Percentiles rank a stretch among this genome's conserved stretches.
Evolutionary conservation across 768 basidiomycete species (phyloP).

Genomic region (Cubamyces sp.): DNA sequence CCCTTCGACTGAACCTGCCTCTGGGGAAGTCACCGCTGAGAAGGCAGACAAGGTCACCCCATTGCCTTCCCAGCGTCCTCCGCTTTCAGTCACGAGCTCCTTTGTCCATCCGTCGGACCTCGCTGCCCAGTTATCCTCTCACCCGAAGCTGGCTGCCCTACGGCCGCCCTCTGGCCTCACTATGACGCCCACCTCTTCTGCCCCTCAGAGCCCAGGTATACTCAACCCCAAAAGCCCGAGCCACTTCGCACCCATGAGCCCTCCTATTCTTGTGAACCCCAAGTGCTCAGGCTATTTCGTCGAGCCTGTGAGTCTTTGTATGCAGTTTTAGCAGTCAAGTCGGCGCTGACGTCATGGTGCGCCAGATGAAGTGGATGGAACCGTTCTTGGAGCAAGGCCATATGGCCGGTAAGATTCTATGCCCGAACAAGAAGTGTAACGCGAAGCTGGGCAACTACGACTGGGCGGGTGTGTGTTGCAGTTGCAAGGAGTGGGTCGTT

Average conservation of each 20-base stretch:
- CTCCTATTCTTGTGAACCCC: conserved; percentile 73
- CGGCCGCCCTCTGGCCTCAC: conserved; percentile 37
- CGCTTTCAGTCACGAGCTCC: conserved; percentile 28
- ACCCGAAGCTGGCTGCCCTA: conserved; percentile 54
- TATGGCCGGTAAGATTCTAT: conserved; percentile 85
- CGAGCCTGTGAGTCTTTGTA: conserved; percentile 76
- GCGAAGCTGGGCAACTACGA: conserved; percentile 95
- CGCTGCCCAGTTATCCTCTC: conserved; percentile 48
- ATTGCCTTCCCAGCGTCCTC: conserved; percentile 17
- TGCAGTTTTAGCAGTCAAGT: too few relatives aligned
- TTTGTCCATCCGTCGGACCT: conserved; percentile 42
- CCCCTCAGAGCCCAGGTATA: conserved; percentile 27
- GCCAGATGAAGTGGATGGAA: conserved; percentile 94
- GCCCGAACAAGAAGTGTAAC: conserved; percentile 89
- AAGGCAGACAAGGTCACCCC: conserved; percentile 17
- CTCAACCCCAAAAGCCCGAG: conserved; percentile 9
- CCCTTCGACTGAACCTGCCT: neutral
- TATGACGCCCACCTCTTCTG: conserved; percentile 34
- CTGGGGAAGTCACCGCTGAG: neutral
- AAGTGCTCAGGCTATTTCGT: conserved; percentile 97
- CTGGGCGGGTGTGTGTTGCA: conserved; percentile 94
- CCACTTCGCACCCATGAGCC: conserved; percentile 40
- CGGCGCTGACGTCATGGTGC: neutral
- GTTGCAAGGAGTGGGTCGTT: conserved; percentile 90
- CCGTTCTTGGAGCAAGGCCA: conserved; percentile 73